These are phyloP conservation scores for Fraxinus americana DNA, from an alignment of 257 asterid species.

Conservation along the genomic window DNA sequence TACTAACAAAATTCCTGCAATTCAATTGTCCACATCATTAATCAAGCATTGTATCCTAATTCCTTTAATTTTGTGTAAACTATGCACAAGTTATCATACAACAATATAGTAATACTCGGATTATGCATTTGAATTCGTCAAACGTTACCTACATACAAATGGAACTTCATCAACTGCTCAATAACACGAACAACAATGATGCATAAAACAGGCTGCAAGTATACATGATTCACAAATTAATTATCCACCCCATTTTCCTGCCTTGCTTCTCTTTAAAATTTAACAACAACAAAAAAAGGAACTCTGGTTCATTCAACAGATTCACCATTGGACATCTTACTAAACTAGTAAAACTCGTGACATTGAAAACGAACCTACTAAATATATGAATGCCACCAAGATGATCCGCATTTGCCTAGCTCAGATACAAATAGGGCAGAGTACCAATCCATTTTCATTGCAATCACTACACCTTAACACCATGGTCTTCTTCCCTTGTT, in stretches of 20 bases:
- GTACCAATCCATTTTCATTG: conserved; percentile 81
- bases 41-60: not conserved
- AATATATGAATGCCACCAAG: conserved; percentile 11
- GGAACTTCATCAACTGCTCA: not conserved
- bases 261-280: not conserved
- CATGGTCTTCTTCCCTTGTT: conserved; percentile 37
- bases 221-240: not conserved
- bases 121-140: not conserved
- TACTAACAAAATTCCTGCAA: not conserved
- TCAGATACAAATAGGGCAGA: conserved; percentile 69
- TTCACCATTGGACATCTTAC: not conserved
- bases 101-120: not conserved
- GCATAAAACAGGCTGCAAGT: not conserved
- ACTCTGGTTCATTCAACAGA: not conserved
- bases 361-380: conserved; percentile 28
- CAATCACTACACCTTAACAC: conserved; percentile 60
- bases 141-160: not conserved
- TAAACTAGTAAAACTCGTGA: not conserved
- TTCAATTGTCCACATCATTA: not conserved
- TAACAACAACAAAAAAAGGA: too few species aligned
- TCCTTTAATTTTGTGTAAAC: not conserved
- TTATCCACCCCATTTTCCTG: not conserved
- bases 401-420: not conserved
- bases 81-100: not conserved
- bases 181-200: not conserved